phyloP scores from a whole-genome alignment of 2,329 filamentous ascomycete genomes.

The Canariomyces notabilis region DNA sequence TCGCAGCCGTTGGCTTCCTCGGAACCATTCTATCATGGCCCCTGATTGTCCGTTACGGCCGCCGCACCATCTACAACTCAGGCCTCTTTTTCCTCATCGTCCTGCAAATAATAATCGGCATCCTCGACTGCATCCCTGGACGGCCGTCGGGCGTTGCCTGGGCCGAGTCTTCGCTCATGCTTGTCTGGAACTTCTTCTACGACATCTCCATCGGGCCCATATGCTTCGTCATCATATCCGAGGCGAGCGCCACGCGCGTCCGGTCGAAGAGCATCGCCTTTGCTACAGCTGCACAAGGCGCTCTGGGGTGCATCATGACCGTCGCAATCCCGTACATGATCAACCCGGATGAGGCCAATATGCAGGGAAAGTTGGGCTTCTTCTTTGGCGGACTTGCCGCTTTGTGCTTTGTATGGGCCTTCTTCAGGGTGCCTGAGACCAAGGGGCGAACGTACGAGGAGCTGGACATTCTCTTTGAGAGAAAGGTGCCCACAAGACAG shows the following conservation, averaged over 20 bases:
- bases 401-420: slow-evolving; percentile 37
- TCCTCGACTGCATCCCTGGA: slow-evolving; percentile 37
- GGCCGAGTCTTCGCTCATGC: slow-evolving; percentile 37
- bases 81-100: slow-evolving; percentile 36
- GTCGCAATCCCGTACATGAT: slow-evolving; percentile 36
- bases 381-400: slow-evolving; percentile 37
- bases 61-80: slow-evolving; percentile 38
- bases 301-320: slow-evolving; percentile 39
- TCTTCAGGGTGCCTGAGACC: slow-evolving; percentile 41
- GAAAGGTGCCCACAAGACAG: too few relatives aligned
- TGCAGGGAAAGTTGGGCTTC: slow-evolving; percentile 40
- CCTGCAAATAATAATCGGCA: slow-evolving; percentile 41
- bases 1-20: not conserved
- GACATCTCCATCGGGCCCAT: slow-evolving; percentile 41
- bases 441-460: slow-evolving; percentile 43
- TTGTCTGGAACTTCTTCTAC: slow-evolving; percentile 42
- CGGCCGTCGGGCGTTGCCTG: slow-evolving; percentile 33
- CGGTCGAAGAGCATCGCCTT: slow-evolving; percentile 43
- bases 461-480: slow-evolving; percentile 32
- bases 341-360: slow-evolving; percentile 37
- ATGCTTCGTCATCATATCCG: slow-evolving; percentile 41
- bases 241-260: slow-evolving; percentile 42
- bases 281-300: slow-evolving; percentile 38
- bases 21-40: slow-evolving; percentile 34
- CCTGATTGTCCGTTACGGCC: slow-evolving; percentile 38